Conservation (phyloP, 495 filamentous ascomycete species). For the Tricharina praecox region DNA sequence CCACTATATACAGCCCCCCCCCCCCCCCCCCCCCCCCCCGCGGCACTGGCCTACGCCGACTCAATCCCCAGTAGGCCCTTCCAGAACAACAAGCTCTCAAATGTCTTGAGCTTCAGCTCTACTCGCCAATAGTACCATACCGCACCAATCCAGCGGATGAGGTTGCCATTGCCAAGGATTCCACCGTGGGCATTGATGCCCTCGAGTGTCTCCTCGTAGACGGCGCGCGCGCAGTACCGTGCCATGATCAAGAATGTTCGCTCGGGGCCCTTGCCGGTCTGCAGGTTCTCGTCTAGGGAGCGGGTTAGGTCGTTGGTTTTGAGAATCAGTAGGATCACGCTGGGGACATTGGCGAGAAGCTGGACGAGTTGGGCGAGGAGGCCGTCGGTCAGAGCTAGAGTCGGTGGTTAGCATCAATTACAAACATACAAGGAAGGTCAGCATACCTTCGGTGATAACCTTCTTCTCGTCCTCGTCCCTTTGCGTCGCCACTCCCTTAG, state of each 20-base stretch:
- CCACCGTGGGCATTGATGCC: conserved; percentile 35
- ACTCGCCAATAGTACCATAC: conserved; percentile 45
- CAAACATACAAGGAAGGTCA: no score
- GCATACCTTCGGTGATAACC: conserved; percentile 46
- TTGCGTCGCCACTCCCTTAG: conserved; percentile 39
- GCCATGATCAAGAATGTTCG: conserved; percentile 88
- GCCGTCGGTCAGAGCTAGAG: conserved; percentile 65
- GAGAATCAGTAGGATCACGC: conserved; percentile 83
- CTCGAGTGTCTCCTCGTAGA: conserved; percentile 77
- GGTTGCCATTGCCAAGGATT: conserved; percentile 37
- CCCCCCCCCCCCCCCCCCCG: no score
- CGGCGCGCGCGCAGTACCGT: conserved; percentile 72
- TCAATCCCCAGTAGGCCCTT: conserved; percentile 30
- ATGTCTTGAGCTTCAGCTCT: conserved; percentile 44
- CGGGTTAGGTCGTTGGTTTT: conserved; percentile 97
- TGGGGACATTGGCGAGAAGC: conserved; percentile 71
- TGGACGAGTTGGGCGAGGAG: conserved; percentile 76
- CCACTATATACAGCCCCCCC: no score
- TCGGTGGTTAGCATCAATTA: no score
- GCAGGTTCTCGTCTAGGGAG: conserved; percentile 82
- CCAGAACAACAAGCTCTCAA: conserved; percentile 38
- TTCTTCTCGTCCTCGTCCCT: conserved; percentile 61
- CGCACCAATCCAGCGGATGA: conserved; percentile 39
- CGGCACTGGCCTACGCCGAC: no score
- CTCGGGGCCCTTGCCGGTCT: conserved; percentile 73